These are phyloP conservation scores for Dendryphion nanum DNA, from an alignment of 2,329 filamentous ascomycete species.

Conservation along the genomic window DNA sequence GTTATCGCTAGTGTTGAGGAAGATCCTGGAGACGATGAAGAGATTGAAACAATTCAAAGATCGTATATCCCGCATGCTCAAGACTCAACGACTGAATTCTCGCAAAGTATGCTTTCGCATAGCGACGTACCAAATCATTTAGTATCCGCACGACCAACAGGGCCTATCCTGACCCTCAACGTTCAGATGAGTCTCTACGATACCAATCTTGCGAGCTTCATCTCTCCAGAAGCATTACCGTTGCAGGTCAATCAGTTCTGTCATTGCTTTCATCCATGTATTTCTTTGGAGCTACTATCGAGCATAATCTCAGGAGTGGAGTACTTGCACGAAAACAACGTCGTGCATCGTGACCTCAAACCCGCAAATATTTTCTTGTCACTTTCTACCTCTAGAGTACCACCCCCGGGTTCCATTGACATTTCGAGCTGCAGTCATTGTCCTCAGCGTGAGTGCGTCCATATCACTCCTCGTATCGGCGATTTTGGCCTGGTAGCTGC, in stretches of 20 bases:
- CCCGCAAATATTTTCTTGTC: slow-evolving; percentile 67
- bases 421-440: slow-evolving; percentile 50
- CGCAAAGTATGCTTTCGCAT: slow-evolving; percentile 38
- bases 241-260: not conserved
- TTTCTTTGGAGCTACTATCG: slow-evolving; percentile 58
- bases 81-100: slow-evolving; percentile 16
- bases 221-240: slow-evolving; percentile 32
- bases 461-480: slow-evolving; percentile 61
- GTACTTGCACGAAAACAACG: slow-evolving; percentile 60
- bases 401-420: slow-evolving; percentile 47
- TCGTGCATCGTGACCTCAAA: slow-evolving; percentile 68
- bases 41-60: slow-evolving; percentile 49
- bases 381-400: slow-evolving; percentile 34
- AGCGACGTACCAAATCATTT: slow-evolving; percentile 29
- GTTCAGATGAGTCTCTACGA: slow-evolving; percentile 69
- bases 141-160: slow-evolving; percentile 14
- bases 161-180: slow-evolving; percentile 53
- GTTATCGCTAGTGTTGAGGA: slow-evolving; percentile 32
- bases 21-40: slow-evolving; percentile 46
- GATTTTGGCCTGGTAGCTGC: slow-evolving; percentile 67
- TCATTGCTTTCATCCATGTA: slow-evolving; percentile 63
- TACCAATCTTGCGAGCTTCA: slow-evolving; percentile 59
- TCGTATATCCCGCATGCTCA: slow-evolving; percentile 18
- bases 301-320: slow-evolving; percentile 62
- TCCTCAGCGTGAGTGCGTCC: slow-evolving; percentile 30